Percentiles rank a stretch among this genome's conserved stretches.
Conservation (phyloP, 176 grass and related monocot genomes). For the Elaeis guineensis region DNA sequence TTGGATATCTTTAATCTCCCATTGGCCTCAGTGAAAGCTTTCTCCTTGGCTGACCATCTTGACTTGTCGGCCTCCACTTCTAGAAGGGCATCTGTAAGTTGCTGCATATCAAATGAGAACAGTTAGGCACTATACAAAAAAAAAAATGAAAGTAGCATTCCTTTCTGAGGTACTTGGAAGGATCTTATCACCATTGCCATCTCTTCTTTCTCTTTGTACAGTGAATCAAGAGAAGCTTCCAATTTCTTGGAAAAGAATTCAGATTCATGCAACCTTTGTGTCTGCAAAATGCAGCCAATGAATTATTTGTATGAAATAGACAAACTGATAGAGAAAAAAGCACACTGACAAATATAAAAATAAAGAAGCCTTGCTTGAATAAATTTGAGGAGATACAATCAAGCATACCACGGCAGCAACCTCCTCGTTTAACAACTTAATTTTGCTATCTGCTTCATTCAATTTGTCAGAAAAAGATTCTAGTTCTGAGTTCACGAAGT, state of each 20-base stretch:
- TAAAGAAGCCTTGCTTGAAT: too few relatives aligned
- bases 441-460: constrained; percentile 39
- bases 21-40: constrained; percentile 38
- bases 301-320: too few relatives aligned
- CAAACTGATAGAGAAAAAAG: constrained; percentile 4
- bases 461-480: constrained; percentile 47
- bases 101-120: constrained; percentile 27
- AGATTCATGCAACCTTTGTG: constrained; percentile 35
- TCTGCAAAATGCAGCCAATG: constrained; percentile 24
- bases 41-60: constrained; percentile 51
- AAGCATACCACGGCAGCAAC: constrained; percentile 41
- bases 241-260: constrained; percentile 39
- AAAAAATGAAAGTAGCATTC: neutral
- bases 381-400: constrained; percentile 16
- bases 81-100: constrained; percentile 85
- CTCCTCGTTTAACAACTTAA: constrained; percentile 46
- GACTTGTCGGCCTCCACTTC: constrained; percentile 80
- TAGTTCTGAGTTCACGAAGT: constrained; percentile 47
- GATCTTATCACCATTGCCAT: constrained; percentile 52
- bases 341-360: too few relatives aligned
- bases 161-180: constrained; percentile 10
- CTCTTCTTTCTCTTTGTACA: constrained; percentile 79
- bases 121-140: too few relatives aligned
- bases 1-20: constrained; percentile 38
- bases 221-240: constrained; percentile 42